Base-by-base conservation (phyloP, 2,329 filamentous ascomycete species). In the Alternaria viburni region DNA sequence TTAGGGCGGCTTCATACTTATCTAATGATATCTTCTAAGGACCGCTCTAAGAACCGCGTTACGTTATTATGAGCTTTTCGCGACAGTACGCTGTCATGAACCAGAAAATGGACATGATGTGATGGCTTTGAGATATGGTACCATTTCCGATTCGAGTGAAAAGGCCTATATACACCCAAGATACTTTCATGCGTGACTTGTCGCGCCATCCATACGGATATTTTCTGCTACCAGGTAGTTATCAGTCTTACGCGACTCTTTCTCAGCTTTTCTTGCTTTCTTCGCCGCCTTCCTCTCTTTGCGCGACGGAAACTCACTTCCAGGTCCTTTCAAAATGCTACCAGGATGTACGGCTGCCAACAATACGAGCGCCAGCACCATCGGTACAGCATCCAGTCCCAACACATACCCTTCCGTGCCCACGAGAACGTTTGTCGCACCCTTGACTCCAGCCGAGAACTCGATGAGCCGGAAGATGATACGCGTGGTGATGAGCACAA, bases 381-480 rank as follows among this genome's bases (percentile, higher is more conserved):
- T 89, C 1, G 87, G 86, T 1, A 85, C 73, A 0, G 85, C 86
- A 71, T 90, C 87, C 57, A 82, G 83, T 1, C 74, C 74, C 58
- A 85, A 86, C 25, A 84, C 81, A 71, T 86, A 90, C 4, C 72
- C 19, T 2, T 52, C 13, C 4, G 19, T 36, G 13, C 12, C 19
- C 1, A 52, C 32, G 9, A 52, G 28, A 4, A 5, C 13, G n/a
- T 36, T 52, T 1, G 5, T 81, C 68, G 41, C n/a, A 76, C 67
- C 51, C 44, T 77, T 75, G 19, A 84, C 70, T 11, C 85, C 86
- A 5, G 80, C 78, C 0, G 81, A 80, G 69, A 86, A 90, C 73
- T 90, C 87, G 56, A 82, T 75, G 2, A 91, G 80, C 28, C 88
- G 86, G 76, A 86, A 91, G 66, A 88, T 83, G 72, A 90, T 89